These are phyloP conservation scores for Inonotus obliquus DNA, from an alignment of 1,284 basidiomycete species.

Conservation along the genomic window DNA sequence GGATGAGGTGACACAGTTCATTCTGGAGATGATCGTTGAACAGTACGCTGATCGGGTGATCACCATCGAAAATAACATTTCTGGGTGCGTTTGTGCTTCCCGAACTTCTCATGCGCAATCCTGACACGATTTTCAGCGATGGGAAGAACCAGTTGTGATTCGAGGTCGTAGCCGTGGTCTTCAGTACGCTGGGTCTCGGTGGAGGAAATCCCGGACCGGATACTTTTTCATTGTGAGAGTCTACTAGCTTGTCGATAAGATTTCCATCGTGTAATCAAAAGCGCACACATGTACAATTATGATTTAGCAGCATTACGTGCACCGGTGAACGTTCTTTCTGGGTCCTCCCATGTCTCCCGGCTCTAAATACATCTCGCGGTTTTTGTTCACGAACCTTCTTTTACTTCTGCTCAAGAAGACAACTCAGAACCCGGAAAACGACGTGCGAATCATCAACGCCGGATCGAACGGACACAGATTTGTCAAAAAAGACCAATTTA, in stretches of 20 bases:
- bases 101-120: neutral
- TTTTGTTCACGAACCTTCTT: neutral
- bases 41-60: neutral
- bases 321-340: no score
- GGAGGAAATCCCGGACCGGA: neutral
- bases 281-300: no score
- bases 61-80: neutral
- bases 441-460: no score
- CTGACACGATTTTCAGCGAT: neutral
- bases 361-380: neutral
- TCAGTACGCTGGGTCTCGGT: no score
- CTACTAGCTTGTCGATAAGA: no score
- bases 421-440: no score
- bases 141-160: neutral
- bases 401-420: no score
- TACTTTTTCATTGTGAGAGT: neutral
- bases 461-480: neutral
- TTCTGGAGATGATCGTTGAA: slow-evolving; percentile 3
- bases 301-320: no score
- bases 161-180: neutral
- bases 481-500: no score
- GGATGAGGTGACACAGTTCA: neutral
- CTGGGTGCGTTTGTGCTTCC: neutral
- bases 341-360: no score
- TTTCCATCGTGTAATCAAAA: no score